Conservation (phyloP, 83 land plant genomes). For the Thuja plicata region DNA sequence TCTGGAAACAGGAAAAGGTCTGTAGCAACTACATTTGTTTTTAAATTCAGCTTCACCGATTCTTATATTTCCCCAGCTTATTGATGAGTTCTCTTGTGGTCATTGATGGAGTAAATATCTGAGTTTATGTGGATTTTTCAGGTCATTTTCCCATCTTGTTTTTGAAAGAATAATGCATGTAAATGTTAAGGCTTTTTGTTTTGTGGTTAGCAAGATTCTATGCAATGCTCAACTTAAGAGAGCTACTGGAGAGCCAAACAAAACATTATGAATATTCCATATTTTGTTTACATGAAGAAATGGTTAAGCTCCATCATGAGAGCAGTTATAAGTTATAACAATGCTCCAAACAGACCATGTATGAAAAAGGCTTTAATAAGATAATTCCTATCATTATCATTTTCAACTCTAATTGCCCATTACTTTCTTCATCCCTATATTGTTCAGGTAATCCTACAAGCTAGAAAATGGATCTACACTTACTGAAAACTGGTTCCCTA, state of each 20-base stretch:
- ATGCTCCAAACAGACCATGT: background rate
- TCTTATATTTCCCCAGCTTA: background rate
- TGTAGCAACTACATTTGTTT: background rate
- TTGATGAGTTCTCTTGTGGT: background rate
- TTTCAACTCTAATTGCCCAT: background rate
- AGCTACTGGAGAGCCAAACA: background rate
- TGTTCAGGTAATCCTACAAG: background rate
- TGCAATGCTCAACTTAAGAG: background rate
- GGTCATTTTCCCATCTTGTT: background rate
- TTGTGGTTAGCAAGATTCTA: background rate
- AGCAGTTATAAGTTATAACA: background rate
- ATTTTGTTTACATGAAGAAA: background rate
- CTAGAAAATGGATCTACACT: constrained; percentile 23
- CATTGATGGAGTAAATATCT: background rate
- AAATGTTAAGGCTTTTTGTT: background rate
- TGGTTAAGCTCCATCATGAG: background rate
- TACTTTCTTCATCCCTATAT: background rate
- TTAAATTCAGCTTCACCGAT: background rate
- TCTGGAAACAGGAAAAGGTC: background rate
- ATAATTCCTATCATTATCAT: background rate
- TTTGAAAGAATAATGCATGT: background rate
- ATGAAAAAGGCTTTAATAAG: background rate
- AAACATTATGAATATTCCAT: background rate
- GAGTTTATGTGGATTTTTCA: background rate
- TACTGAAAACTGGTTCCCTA: constrained; percentile 97